Evolutionary conservation across 306 rosid species (phyloP), one percentile per base, ranked within the genome.

Genomic region (Begonia masoniana): DNA sequence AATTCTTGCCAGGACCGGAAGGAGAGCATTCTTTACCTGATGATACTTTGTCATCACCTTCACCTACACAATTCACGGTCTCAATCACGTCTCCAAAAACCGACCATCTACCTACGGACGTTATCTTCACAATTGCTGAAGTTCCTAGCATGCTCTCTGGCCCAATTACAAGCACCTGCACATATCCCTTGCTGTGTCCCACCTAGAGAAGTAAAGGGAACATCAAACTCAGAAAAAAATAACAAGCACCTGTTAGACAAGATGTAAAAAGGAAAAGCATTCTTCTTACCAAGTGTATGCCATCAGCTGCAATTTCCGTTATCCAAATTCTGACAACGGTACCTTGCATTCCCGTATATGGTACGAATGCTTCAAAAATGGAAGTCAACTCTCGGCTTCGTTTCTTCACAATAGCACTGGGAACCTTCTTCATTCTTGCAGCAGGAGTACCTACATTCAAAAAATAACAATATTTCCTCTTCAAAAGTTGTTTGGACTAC

Each of bases 371-470:
- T 83, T 91, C 97, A 73, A 91, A 85, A 57, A 83, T 75, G 57
- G 75, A 73, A 55, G 97, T 91, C 65, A 91, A 73, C 53, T 91
- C 96, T 35, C 96, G 97, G 68, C 97, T 91, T 69, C 97, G 77
- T 57, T 75, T 81, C 81, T 91, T 91, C 75, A 91, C 96, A 62
- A 79, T 56, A 65, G 70, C 66, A 72, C 97, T 91, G 61, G 85
- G 88, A 60, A 91, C 96, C 71, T 91, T 91, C 65, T 79, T 91
- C 99, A 91, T 91, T 76, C 92, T 83, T 24, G 99, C 94, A 55
- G 99, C 99, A 61, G 99, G 99, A 41, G 99, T 91, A 59, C 99
- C 99, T 91, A 51, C 60, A 69, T 52, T 45, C 16, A 50, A 36
- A 21, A 41, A 21, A 47, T 42, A 13, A 59, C 41, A 36, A 3